phyloP scores from a whole-genome alignment of 1,284 basidiomycete species.

The Sporisorium exsertum region DNA sequence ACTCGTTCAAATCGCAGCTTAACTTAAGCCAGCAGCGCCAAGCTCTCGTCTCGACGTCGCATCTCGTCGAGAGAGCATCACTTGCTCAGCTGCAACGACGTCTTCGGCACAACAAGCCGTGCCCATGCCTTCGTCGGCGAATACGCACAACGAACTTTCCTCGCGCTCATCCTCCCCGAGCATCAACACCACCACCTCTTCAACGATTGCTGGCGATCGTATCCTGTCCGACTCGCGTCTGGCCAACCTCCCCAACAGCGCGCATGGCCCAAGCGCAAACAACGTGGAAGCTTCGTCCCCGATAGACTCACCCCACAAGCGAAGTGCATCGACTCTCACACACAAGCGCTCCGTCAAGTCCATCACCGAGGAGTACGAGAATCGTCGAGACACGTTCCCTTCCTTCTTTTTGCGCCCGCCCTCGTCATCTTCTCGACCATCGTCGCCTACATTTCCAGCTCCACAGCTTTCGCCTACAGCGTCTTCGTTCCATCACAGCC shows the following conservation, averaged over 20 bases:
- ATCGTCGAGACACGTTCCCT: constrained; percentile 8
- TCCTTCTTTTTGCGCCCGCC: constrained; percentile 11
- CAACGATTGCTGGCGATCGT: constrained; percentile 21
- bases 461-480: constrained; percentile 7
- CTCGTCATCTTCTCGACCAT: constrained; percentile 17
- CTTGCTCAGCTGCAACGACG: neutral
- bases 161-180: neutral
- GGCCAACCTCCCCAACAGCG: constrained; percentile 17
- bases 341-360: constrained; percentile 48
- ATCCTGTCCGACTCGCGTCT: constrained; percentile 24
- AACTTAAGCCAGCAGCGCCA: neutral
- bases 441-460: constrained; percentile 14
- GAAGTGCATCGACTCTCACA: constrained; percentile 13
- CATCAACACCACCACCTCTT: neutral
- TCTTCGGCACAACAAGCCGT: constrained; percentile 2
- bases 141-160: constrained; percentile 2
- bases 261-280: constrained; percentile 10
- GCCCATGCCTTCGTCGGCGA: constrained; percentile 32
- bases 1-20: neutral
- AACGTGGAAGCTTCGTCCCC: neutral
- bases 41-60: neutral
- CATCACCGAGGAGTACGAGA: constrained; percentile 41
- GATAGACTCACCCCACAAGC: constrained; percentile 4
- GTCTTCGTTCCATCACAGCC: neutral
- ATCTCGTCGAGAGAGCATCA: neutral